These are phyloP conservation scores for Diaporthe vaccinii DNA, from an alignment of 2,329 filamentous ascomycete genomes.

Conservation along the genomic window DNA sequence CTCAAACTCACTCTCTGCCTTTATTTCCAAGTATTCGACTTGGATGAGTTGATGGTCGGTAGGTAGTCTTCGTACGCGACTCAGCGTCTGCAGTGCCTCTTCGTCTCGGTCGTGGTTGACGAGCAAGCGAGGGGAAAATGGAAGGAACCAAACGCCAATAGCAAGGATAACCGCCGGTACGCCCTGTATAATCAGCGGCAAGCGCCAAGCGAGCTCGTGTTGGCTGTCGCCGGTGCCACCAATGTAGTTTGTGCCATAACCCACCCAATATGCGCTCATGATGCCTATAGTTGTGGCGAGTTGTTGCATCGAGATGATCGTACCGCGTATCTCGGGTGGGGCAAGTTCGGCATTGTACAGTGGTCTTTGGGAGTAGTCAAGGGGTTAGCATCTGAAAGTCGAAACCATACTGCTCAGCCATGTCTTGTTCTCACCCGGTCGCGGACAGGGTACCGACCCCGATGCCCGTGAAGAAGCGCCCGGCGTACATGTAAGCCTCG, in stretches of 20 bases:
- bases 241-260: constrained; percentile 40
- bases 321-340: constrained; percentile 16
- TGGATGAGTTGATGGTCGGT: background rate
- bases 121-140: constrained; percentile 62
- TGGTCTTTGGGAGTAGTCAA: background rate
- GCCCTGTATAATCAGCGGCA: constrained; percentile 11
- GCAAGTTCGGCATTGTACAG: constrained; percentile 29
- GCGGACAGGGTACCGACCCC: constrained; percentile 8
- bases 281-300: constrained; percentile 34
- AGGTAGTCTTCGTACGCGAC: background rate
- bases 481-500: constrained; percentile 18
- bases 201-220: background rate
- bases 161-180: constrained; percentile 23
- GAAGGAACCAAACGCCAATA: constrained; percentile 53
- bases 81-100: background rate
- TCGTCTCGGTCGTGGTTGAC: constrained; percentile 53
- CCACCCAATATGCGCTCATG: constrained; percentile 46
- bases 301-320: constrained; percentile 18
- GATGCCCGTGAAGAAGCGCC: constrained; percentile 24
- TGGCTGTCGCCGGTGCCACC: constrained; percentile 43
- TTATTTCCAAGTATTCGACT: constrained; percentile 22
- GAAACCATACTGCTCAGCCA: background rate
- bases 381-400: background rate
- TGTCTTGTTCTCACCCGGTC: background rate
- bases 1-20: constrained; percentile 12